phyloP scores from a whole-genome alignment of 805 yeast genomes.

The Ogataea dorogensis region DNA sequence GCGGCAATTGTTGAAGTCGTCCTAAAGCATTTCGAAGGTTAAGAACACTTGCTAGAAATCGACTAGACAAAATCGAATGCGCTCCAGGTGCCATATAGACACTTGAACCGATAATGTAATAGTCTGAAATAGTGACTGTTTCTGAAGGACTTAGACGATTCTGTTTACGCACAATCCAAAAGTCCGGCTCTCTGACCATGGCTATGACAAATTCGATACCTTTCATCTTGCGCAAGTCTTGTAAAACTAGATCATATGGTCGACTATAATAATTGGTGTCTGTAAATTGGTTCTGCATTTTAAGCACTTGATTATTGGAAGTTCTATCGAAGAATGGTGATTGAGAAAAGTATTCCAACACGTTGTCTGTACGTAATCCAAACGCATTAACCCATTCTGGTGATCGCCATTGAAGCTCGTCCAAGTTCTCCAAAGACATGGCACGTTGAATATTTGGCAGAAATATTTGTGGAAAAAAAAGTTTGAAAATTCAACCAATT shows the following conservation, averaged over 20 bases:
- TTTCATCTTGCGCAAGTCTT: conserved; percentile 68
- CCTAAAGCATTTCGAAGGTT: conserved; percentile 47
- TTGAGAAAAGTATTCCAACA: conserved; percentile 87
- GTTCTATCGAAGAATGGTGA: conserved; percentile 95
- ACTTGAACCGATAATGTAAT: conserved; percentile 87
- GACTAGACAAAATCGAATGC: conserved; percentile 66
- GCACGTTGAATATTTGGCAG: conserved; percentile 1
- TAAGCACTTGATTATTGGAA: conserved; percentile 89
- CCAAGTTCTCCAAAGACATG: conserved; percentile 42
- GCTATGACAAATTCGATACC: conserved; percentile 85
- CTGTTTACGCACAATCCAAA: conserved; percentile 90
- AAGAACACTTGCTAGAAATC: conserved; percentile 54
- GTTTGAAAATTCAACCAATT: conserved; percentile 1
- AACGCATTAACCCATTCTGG: conserved; percentile 95
- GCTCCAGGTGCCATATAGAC: conserved; percentile 87
- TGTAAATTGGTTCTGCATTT: conserved; percentile 92
- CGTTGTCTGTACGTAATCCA: conserved; percentile 86
- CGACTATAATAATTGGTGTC: conserved; percentile 38
- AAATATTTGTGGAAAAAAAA: conserved; percentile 3
- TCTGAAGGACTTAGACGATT: conserved; percentile 53
- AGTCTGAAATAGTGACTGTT: conserved; percentile 63
- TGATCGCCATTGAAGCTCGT: conserved; percentile 93
- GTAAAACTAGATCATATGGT: conserved; percentile 33
- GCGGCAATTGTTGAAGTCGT: conserved; percentile 46
- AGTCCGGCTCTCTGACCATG: conserved; percentile 79